Conservation (phyloP, 2,329 filamentous ascomycete species). For the Leptographium procerum region DNA sequence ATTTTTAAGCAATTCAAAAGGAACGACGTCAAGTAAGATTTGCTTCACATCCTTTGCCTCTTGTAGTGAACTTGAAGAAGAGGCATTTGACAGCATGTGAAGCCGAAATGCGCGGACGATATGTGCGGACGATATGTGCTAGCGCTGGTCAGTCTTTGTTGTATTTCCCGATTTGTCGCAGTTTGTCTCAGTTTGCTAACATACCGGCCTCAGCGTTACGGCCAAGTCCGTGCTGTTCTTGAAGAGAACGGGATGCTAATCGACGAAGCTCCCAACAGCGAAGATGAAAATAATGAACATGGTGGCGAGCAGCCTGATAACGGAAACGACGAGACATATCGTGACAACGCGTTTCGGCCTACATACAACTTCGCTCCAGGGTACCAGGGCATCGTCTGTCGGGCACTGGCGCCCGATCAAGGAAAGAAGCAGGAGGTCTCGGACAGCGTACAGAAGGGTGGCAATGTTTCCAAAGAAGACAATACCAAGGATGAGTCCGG, state of each 20-base stretch:
- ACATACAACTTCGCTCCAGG: constrained; percentile 92
- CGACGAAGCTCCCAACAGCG: not conserved
- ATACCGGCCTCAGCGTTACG: constrained; percentile 48
- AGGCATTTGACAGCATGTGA: no score
- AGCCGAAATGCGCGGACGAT: not conserved
- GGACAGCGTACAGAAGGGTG: not conserved
- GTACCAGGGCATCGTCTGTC: constrained; percentile 74
- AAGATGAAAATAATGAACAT: not conserved
- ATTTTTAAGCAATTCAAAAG: no score
- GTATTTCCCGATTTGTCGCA: constrained; percentile 15
- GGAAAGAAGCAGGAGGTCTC: constrained; percentile 6
- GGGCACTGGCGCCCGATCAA: constrained; percentile 19
- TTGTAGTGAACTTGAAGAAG: no score
- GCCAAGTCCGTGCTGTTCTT: constrained; percentile 62
- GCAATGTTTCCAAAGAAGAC: no score
- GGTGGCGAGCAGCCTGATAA: constrained; percentile 50
- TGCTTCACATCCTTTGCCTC: no score
- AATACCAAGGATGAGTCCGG: not conserved
- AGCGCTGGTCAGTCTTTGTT: constrained; percentile 4
- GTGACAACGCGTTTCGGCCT: constrained; percentile 42
- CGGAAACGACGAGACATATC: constrained; percentile 43
- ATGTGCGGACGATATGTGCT: not conserved
- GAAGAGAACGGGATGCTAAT: constrained; percentile 40
- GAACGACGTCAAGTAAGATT: no score
- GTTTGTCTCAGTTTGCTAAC: not conserved